A percentile compares a stretch with the other conserved stretches of the same genome.
Conservation (phyloP, 768 basidiomycete genomes). For the Boletus insuetus region DNA sequence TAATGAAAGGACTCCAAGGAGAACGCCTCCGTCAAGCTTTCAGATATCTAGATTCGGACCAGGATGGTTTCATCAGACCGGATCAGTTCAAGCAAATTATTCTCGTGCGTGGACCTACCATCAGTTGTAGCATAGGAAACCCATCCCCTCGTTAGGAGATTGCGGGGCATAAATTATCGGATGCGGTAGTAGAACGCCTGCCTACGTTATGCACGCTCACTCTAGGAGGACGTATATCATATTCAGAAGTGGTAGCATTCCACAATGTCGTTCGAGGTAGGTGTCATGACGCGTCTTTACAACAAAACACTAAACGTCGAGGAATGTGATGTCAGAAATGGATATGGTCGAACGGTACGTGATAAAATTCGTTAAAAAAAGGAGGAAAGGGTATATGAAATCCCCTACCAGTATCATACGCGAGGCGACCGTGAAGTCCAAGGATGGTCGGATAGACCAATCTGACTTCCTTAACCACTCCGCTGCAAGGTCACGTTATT, state of each 20-base stretch:
- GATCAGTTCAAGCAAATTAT: slow-evolving; percentile 96
- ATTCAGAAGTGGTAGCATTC: slow-evolving; percentile 95
- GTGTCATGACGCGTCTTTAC: slow-evolving; percentile 20
- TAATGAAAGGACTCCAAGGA: slow-evolving; percentile 98
- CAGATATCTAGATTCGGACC: slow-evolving; percentile 83
- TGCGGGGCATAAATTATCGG: slow-evolving; percentile 95
- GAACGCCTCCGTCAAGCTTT: slow-evolving; percentile 97
- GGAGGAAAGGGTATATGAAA: neutral
- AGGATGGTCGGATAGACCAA: slow-evolving; percentile 94
- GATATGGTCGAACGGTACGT: slow-evolving; percentile 87
- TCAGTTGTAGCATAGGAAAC: neutral
- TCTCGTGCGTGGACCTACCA: slow-evolving; percentile 51
- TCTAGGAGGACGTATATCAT: slow-evolving; percentile 88
- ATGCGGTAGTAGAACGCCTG: slow-evolving; percentile 86
- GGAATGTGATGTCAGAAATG: slow-evolving; percentile 58
- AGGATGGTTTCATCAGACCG: slow-evolving; percentile 91
- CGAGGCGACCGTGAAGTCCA: slow-evolving; percentile 85
- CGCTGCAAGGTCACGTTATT: slow-evolving; percentile 84
- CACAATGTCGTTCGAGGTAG: slow-evolving; percentile 91
- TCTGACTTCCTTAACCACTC: slow-evolving; percentile 94
- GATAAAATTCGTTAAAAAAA: neutral
- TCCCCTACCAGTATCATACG: slow-evolving; percentile 64
- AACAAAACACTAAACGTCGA: slow-evolving; percentile 2
- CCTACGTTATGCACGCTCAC: slow-evolving; percentile 90
- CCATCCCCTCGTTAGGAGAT: slow-evolving; percentile 61